Evolutionary conservation across 2,329 filamentous ascomycete species (phyloP).

Genomic region (Acarospora socialis): DNA sequence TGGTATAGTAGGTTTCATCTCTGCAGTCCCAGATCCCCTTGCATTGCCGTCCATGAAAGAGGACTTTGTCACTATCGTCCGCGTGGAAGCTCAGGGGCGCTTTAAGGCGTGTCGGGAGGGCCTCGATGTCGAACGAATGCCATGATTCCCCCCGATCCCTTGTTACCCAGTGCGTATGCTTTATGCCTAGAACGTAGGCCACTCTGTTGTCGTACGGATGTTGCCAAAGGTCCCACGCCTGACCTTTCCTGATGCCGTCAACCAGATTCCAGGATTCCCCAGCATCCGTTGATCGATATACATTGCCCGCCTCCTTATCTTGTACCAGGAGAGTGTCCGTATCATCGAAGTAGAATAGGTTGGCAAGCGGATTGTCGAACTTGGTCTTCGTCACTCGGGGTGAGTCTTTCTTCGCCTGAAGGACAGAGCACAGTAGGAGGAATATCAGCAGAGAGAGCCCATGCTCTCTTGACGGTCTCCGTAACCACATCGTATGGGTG

Average conservation of each 20-base stretch:
- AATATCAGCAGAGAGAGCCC: no score
- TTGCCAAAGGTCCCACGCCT: conserved; percentile 50
- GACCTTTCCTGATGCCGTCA: conserved; percentile 48
- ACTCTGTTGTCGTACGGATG: conserved; percentile 66
- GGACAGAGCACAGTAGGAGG: no score
- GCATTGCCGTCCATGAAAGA: conserved; percentile 67
- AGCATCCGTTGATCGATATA: conserved; percentile 69
- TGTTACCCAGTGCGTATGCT: conserved; percentile 66
- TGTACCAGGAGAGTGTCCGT: conserved; percentile 68
- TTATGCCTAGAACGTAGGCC: conserved; percentile 64
- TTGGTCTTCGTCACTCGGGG: conserved; percentile 51
- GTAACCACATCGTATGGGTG: no score
- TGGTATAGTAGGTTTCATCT: conserved; percentile 58
- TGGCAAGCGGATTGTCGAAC: conserved; percentile 52
- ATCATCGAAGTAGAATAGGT: conserved; percentile 82
- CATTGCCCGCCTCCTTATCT: conserved; percentile 46
- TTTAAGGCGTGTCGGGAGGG: conserved; percentile 41
- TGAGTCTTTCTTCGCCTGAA: conserved; percentile 45
- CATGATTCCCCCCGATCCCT: conserved; percentile 71
- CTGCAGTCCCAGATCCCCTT: conserved; percentile 44
- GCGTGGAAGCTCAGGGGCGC: conserved; percentile 64
- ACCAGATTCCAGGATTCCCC: conserved; percentile 62
- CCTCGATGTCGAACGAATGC: conserved; percentile 54
- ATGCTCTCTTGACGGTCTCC: no score
- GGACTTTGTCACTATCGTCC: conserved; percentile 65